A percentile compares a stretch with the other conserved stretches of the same genome.
phyloP scores from a whole-genome alignment of 2,329 filamentous ascomycete species.

The Fusarium sp. region DNA sequence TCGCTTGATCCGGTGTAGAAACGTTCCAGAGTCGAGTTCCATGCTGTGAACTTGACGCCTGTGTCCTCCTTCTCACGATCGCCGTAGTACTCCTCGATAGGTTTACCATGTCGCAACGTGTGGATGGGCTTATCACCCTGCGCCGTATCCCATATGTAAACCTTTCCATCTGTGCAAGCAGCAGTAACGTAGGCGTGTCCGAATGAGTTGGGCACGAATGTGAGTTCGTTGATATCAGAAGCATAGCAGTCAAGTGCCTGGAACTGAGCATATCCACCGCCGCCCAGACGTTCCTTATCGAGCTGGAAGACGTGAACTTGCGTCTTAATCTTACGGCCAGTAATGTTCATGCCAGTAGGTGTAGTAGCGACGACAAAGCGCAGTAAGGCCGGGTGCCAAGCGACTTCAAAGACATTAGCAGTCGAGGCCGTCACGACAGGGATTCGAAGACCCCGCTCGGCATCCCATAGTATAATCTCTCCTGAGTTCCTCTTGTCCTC shows the following conservation, averaged over 20 bases:
- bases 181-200: slow-evolving; percentile 69
- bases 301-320: slow-evolving; percentile 69
- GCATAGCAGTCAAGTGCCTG: slow-evolving; percentile 71
- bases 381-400: slow-evolving; percentile 69
- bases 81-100: slow-evolving; percentile 56
- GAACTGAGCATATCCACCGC: slow-evolving; percentile 57
- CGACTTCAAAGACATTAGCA: slow-evolving; percentile 74
- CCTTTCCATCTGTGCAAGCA: slow-evolving; percentile 71
- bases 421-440: slow-evolving; percentile 64
- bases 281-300: slow-evolving; percentile 47
- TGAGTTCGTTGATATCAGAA: slow-evolving; percentile 73
- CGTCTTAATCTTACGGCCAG: slow-evolving; percentile 62
- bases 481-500: slow-evolving; percentile 69
- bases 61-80: slow-evolving; percentile 69
- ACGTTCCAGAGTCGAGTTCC: slow-evolving; percentile 68
- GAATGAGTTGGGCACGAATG: slow-evolving; percentile 67
- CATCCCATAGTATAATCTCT: slow-evolving; percentile 72
- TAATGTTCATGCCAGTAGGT: slow-evolving; percentile 59
- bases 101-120: slow-evolving; percentile 65
- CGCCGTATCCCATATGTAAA: slow-evolving; percentile 74
- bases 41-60: slow-evolving; percentile 74
- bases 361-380: slow-evolving; percentile 71
- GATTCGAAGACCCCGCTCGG: slow-evolving; percentile 58
- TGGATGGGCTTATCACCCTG: slow-evolving; percentile 69
- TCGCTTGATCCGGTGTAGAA: slow-evolving; percentile 76